A percentile compares a stretch with the other conserved stretches of the same genome.
Conservation (phyloP, 2,329 filamentous ascomycete species). For the Pleurostoma richardsiae region DNA sequence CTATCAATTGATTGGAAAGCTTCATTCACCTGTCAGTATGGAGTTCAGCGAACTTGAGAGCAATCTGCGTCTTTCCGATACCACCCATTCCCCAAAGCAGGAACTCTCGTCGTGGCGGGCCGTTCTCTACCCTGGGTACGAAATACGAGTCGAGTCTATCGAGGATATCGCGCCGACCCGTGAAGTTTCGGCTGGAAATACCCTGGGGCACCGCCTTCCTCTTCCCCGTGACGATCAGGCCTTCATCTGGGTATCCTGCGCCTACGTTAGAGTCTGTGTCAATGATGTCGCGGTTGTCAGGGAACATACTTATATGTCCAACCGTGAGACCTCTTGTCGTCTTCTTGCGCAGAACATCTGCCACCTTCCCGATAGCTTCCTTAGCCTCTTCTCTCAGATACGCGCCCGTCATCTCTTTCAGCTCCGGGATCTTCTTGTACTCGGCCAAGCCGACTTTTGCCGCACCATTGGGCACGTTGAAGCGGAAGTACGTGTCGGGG, state of each 20-base stretch:
- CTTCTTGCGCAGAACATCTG: conserved; percentile 8
- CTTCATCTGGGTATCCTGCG: too few relatives aligned
- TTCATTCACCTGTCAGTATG: conserved; percentile 9
- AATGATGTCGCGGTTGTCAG: too few relatives aligned
- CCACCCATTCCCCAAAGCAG: conserved; percentile 21
- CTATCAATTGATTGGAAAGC: too few relatives aligned
- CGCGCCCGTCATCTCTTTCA: conserved; percentile 14
- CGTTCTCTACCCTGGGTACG: conserved; percentile 1
- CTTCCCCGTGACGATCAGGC: too few relatives aligned
- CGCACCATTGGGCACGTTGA: conserved; percentile 18
- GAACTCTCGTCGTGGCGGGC: conserved; percentile 11
- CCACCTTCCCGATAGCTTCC: conserved; percentile 13
- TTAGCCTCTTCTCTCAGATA: conserved; percentile 11
- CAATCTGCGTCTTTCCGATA: conserved; percentile 24
- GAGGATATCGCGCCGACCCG: conserved; percentile 17
- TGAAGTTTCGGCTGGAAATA: conserved; percentile 14
- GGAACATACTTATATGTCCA: conserved; percentile 12
- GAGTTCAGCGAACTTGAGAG: conserved; percentile 15
- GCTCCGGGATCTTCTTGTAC: conserved; percentile 16
- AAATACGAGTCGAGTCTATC: conserved; percentile 12
- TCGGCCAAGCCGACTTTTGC: conserved; percentile 15
- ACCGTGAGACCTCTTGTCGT: conserved; percentile 10
- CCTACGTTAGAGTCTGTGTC: too few relatives aligned
- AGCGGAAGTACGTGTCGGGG: conserved; percentile 20
- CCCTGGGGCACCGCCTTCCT: neutral